Evolutionary conservation across 2,329 filamentous ascomycete genomes (phyloP), one percentile per base, ranked within the genome.

Genomic region (Mycosphaerella arachidis): DNA sequence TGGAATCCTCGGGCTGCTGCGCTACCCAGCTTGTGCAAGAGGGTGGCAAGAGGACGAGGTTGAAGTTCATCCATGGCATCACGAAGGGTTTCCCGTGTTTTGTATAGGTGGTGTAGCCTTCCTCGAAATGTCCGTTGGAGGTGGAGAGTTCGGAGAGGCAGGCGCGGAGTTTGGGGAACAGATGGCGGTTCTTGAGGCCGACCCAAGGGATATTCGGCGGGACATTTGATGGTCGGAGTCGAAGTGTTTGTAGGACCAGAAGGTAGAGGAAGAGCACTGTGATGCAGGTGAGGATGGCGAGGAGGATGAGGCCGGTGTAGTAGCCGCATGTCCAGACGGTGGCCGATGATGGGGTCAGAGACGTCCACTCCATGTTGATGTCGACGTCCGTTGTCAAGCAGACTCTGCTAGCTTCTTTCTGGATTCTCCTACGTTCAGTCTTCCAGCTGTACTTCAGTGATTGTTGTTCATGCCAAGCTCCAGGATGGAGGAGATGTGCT

Each of bases 1-100:
- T 43, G 12, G 58, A 43, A 52, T 45, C 29, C 16, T 64, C 62
- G 1, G 57, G 57, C 37, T 62, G 62, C 4, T 40, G 52, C 8
- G 57, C 54, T 20, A 57, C 52, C 62, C 62, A 64, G 24, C 40
- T 20, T 6, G 56, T 40, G 30, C 55, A 18, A 5, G 35, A 59
- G 9, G 61, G 63, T 12, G 66, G 64, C 7, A 66, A 58, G 4
- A 67, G 35, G 40, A 66, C 56, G 5, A 57, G 51, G 10, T 57
- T 56, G 56, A 58, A 58, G 30, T 57, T 40, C 18, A 65, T 31
- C 51, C 58, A 58, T 27, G 59, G 55, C 13, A 53, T 16, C 4
- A 60, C 29, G 48, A 62, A 60, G 24, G 55, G 57, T 27, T 33
- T 56, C 3, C 50, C 53, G 43, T 57, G 30, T 35, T 58, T 58